Percentiles rank a stretch among this genome's conserved stretches.
phyloP scores from a whole-genome alignment of 1,284 basidiomycete species.

The Cystobasidium pallidum region DNA sequence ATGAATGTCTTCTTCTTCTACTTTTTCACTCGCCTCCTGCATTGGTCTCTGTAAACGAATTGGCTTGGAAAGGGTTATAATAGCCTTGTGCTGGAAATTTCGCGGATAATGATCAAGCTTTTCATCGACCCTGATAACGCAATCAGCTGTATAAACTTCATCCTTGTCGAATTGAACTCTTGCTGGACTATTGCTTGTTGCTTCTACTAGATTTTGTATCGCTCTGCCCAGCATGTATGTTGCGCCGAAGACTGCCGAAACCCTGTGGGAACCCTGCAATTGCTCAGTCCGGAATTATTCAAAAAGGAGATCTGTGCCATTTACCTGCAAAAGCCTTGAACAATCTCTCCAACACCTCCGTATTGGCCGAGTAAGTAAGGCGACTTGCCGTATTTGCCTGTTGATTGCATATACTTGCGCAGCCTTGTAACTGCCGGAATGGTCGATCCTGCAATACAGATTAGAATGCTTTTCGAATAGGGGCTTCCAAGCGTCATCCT shows the following conservation, averaged over 20 bases:
- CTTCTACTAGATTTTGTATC: conserved; percentile 13
- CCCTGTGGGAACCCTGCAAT: conserved; percentile 58
- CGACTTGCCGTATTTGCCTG: conserved; percentile 84
- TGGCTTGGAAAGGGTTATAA: conserved; percentile 59
- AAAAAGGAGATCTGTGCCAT: not conserved
- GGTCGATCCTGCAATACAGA: not conserved
- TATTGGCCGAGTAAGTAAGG: conserved; percentile 94
- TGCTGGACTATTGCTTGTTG: conserved; percentile 51
- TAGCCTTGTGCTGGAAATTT: conserved; percentile 61
- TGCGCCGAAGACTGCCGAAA: conserved; percentile 79
- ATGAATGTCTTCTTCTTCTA: conserved; percentile 63
- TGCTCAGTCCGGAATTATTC: not conserved
- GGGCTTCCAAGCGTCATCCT: not conserved
- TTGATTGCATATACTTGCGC: conserved; percentile 72
- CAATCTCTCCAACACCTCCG: conserved; percentile 87
- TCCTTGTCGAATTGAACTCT: conserved; percentile 66
- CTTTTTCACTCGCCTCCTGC: conserved; percentile 62
- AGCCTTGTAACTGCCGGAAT: conserved; percentile 67
- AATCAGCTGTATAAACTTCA: conserved; percentile 59
- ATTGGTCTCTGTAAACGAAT: not conserved
- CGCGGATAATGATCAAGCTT: not conserved
- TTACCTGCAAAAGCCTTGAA: conserved; percentile 81
- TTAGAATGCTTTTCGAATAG: not conserved
- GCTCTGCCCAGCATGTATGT: conserved; percentile 78
- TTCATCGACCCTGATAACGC: conserved; percentile 58